Conservation (phyloP, 2,329 filamentous ascomycete genomes). For the Samsoniella hepiali region DNA sequence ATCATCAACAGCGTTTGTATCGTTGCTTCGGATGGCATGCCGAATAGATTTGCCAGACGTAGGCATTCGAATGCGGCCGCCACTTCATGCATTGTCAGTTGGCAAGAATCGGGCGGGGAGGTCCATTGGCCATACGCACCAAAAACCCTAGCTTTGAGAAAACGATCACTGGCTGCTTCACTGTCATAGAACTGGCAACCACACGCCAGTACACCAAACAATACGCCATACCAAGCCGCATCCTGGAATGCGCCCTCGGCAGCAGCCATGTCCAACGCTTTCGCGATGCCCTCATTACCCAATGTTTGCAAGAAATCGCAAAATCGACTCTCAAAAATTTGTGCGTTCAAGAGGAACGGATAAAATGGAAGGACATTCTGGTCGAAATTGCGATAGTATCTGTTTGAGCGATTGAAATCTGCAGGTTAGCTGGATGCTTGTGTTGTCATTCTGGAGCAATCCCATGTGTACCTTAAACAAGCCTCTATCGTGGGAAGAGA, state of each 20-base stretch:
- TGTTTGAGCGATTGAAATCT: not conserved
- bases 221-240: slow-evolving; percentile 1
- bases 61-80: slow-evolving; percentile 2
- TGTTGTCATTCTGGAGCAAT: too few species aligned
- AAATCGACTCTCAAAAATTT: not conserved
- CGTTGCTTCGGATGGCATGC: slow-evolving; percentile 4
- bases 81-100: not conserved
- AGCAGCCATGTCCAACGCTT: not conserved
- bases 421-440: not conserved
- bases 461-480: not conserved
- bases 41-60: slow-evolving; percentile 1
- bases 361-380: slow-evolving; percentile 4
- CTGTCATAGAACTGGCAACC: slow-evolving; percentile 1
- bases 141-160: not conserved
- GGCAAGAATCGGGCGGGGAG: too few species aligned
- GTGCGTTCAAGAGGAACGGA: not conserved
- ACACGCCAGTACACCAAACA: slow-evolving; percentile 1
- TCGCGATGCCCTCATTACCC: not conserved
- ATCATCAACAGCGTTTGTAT: not conserved
- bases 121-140: not conserved
- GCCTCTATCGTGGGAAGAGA: slow-evolving; percentile 1
- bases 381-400: slow-evolving; percentile 6
- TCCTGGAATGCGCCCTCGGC: not conserved
- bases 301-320: not conserved
- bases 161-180: not conserved